These are phyloP conservation scores for Quercus engelmannii DNA, from an alignment of 306 rosid species.

Conservation along the genomic window DNA sequence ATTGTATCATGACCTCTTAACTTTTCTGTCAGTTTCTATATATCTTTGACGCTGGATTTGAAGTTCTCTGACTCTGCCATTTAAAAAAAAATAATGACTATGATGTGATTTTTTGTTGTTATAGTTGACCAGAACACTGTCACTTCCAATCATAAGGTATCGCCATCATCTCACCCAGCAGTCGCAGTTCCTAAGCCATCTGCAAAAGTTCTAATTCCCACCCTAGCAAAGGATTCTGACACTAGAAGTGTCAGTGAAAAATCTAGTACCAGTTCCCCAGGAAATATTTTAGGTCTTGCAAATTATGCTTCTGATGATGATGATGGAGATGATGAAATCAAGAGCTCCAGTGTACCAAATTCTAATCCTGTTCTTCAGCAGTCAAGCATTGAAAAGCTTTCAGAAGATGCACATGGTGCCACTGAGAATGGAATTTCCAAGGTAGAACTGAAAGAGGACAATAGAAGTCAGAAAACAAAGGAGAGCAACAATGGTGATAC, in stretches of 20 bases:
- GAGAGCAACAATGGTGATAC: conserved; percentile 37
- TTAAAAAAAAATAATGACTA: background rate
- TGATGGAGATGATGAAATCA: conserved; percentile 59
- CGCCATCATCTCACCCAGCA: conserved; percentile 42
- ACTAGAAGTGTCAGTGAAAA: conserved; percentile 45
- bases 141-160: conserved; percentile 50
- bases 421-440: conserved; percentile 38
- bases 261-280: conserved; percentile 65
- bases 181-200: conserved; percentile 52
- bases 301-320: conserved; percentile 88
- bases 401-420: conserved; percentile 27
- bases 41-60: background rate
- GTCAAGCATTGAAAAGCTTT: conserved; percentile 27
- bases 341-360: conserved; percentile 45
- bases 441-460: conserved; percentile 29
- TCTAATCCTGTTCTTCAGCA: conserved; percentile 31
- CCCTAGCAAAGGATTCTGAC: conserved; percentile 54
- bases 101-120: conserved; percentile 19
- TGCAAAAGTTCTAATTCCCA: conserved; percentile 64
- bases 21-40: conserved; percentile 5
- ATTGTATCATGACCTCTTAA: conserved; percentile 2
- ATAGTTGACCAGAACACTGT: conserved; percentile 44
- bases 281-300: conserved; percentile 92
- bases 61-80: background rate
- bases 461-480: conserved; percentile 27